Conservation (phyloP, 371 early-diverging fungal species). For the Circinella umbellata region DNA sequence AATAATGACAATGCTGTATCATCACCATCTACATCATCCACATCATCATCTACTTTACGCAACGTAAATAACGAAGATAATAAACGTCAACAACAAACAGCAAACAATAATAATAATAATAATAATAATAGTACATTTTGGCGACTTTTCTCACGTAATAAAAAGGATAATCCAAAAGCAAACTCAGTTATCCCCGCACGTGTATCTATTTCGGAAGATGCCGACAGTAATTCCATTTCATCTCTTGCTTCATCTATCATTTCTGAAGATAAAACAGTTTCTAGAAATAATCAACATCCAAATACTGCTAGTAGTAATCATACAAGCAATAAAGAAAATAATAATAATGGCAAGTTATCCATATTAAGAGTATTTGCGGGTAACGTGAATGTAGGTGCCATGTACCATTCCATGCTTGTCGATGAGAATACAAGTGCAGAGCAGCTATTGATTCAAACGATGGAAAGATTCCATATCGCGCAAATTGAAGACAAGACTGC, state of each 20-base stretch:
- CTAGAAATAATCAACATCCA: neutral
- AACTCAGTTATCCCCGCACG: conserved; percentile 1
- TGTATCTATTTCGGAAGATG: conserved; percentile 10
- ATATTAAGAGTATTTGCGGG: conserved; percentile 62
- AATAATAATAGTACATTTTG: conserved; percentile 24
- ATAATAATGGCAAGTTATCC: conserved; percentile 21
- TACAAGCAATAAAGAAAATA: neutral
- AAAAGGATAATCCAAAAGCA: conserved; percentile 23
- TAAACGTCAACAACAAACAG: conserved; percentile 4
- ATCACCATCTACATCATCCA: neutral
- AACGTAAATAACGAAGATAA: neutral
- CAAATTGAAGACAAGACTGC: conserved; percentile 40
- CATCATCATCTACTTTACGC: conserved; percentile 7
- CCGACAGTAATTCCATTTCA: conserved; percentile 18
- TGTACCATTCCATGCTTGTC: conserved; percentile 63
- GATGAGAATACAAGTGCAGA: conserved; percentile 62
- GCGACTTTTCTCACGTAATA: conserved; percentile 39
- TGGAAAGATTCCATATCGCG: conserved; percentile 61
- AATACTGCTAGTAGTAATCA: neutral
- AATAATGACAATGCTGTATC: neutral
- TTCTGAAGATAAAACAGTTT: conserved; percentile 2
- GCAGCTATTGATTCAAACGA: conserved; percentile 56
- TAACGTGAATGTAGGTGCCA: conserved; percentile 63
- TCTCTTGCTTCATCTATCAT: conserved; percentile 15
- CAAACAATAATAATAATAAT: no score